phyloP scores from a whole-genome alignment of 768 basidiomycete species.

The Paxillus ammoniavirescens region DNA sequence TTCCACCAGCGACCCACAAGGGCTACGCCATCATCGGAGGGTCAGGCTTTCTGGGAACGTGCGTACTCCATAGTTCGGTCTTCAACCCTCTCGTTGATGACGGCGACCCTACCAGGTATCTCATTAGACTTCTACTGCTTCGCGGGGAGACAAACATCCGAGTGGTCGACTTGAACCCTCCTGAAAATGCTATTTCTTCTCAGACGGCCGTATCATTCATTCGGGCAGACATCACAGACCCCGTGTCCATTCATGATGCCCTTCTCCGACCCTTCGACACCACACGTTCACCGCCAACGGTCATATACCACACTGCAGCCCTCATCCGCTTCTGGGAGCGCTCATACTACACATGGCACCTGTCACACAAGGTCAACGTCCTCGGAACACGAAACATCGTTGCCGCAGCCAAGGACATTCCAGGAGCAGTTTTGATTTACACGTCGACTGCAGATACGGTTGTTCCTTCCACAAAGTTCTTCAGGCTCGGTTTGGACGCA shows the following conservation, averaged over 20 bases:
- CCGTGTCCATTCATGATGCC: conserved; percentile 25
- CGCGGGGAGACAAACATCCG: conserved; percentile 34
- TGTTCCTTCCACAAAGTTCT: conserved; percentile 39
- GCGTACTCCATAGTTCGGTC: neutral
- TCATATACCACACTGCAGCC: conserved; percentile 24
- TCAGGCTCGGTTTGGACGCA: conserved; percentile 26
- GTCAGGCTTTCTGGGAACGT: conserved; percentile 1
- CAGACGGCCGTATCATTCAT: conserved; percentile 30
- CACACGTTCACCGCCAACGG: conserved; percentile 14
- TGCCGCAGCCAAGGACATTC: conserved; percentile 33
- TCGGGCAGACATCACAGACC: conserved; percentile 32
- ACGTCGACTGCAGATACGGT: conserved; percentile 47
- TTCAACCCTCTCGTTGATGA: neutral
- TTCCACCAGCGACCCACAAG: neutral
- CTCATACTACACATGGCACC: conserved; percentile 11
- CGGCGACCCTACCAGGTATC: conserved; percentile 21
- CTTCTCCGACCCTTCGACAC: conserved; percentile 22
- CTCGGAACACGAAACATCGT: conserved; percentile 45
- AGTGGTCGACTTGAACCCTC: conserved; percentile 32
- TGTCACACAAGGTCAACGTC: conserved; percentile 45
- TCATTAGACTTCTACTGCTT: conserved; percentile 33
- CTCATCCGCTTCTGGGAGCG: conserved; percentile 25
- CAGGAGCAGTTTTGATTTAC: conserved; percentile 44
- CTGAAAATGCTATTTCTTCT: conserved; percentile 17
- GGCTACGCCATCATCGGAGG: neutral